Percentiles rank a stretch among this genome's conserved stretches.
phyloP scores from a whole-genome alignment of 805 yeast species.

The Monosporozyma aquatica region DNA sequence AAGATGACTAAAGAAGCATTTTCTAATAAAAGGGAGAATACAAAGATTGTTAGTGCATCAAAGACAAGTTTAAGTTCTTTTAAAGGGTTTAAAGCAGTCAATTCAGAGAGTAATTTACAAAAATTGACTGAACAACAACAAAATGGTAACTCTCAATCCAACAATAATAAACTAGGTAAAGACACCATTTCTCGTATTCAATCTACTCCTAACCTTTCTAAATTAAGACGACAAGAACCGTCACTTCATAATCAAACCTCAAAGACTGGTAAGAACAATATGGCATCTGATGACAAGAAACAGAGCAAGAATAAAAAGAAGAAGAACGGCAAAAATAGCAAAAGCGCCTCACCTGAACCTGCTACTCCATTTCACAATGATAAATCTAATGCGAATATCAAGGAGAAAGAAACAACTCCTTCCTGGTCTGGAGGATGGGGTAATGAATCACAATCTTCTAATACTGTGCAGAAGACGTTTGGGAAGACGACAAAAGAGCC shows the following conservation, averaged over 20 bases:
- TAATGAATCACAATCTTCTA: too few species aligned
- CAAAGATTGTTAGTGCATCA: constrained; percentile 36
- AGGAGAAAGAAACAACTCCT: neutral
- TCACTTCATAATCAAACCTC: neutral
- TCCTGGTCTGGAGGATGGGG: neutral
- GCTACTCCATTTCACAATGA: too few species aligned
- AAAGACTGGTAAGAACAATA: neutral
- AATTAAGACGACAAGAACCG: neutral
- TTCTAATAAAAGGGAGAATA: constrained; percentile 24
- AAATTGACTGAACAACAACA: neutral
- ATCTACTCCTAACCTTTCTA: neutral
- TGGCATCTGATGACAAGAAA: neutral
- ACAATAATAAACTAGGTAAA: neutral
- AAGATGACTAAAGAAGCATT: constrained; percentile 24
- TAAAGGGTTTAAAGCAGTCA: constrained; percentile 25
- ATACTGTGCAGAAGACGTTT: too few species aligned
- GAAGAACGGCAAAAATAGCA: neutral
- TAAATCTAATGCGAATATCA: too few species aligned
- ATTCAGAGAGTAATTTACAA: constrained; percentile 2
- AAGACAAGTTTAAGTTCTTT: constrained; percentile 33
- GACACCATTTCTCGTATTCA: neutral
- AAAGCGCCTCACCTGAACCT: neutral
- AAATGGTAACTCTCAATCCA: too few species aligned
- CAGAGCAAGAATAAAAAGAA: neutral
- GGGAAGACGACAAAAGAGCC: too few species aligned